Base-by-base conservation (phyloP, 495 filamentous ascomycete genomes). In the Hamigera avellanea region DNA sequence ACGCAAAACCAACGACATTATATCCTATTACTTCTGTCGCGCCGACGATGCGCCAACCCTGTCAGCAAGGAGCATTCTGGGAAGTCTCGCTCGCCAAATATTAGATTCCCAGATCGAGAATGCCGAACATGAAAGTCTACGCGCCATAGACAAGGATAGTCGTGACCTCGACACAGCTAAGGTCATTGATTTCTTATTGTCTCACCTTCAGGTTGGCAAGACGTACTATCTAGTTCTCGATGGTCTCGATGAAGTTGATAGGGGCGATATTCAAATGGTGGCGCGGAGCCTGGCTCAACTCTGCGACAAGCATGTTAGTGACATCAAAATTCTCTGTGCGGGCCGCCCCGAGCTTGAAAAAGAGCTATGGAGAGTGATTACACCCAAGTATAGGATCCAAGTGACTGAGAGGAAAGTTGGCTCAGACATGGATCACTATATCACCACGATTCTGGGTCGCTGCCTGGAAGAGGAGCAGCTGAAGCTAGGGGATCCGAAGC, bases 401-500 rank as follows among this genome's bases (percentile, higher is more conserved):
- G 23, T 44, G 14, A 39, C 33, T 3, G 21, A 35, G 21, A 15
- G 19, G 10, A 41, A 35, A 15, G 14, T 44, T 14, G 28, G 41
- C 8, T 37, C 41, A 14, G 50, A 55, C 36, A 55, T 53, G 27
- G 37, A 50, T 30, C 21, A 28, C 23, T 55, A 44, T 26, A 50
- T 45, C 26, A 32, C 30, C 18, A 29, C 36, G n/a, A 38, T 18
- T 8, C 37, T 52, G 7, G 27, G 33, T 6, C 25, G 25, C 25
- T 26, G 25, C 12, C 25, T 26, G 25, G 25, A 26, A 26, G 25
- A 16, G 14, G 16, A 36, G 9, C n/a, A 25, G 8, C 25, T 47
- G 12, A 16, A 15, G 8, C 9, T 47, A 8, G 23, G 32, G 2
- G 36, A 47, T 36, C 36, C 35, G 12, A 35, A n/a, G 12, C 15